phyloP scores from a whole-genome alignment of 78 protist species.

The Anaeramoeba ignava region DNA sequence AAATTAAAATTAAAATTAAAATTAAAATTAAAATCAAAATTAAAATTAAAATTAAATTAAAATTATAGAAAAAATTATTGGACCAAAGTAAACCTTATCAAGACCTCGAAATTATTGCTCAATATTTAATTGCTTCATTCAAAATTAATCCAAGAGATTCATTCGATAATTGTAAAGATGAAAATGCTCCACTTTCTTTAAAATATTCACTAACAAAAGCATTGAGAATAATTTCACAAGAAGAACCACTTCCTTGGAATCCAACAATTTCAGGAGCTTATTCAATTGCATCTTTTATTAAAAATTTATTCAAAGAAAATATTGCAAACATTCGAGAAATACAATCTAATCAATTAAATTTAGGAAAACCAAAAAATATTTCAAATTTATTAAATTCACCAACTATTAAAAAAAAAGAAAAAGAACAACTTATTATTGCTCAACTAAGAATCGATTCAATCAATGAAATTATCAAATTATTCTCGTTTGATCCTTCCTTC shows the following conservation, averaged over 20 bases:
- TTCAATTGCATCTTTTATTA: neutral
- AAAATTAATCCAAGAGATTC: no score
- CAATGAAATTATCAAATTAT: neutral
- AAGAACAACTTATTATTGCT: neutral
- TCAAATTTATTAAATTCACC: neutral
- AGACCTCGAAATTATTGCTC: no score
- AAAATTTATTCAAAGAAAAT: neutral
- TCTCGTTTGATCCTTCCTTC: neutral
- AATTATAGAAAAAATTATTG: no score
- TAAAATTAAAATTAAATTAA: no score
- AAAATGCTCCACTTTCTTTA: no score
- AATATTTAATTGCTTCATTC: no score
- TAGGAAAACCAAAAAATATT: neutral
- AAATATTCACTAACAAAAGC: no score
- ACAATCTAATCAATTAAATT: neutral
- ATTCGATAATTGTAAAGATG: no score
- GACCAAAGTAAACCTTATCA: no score
- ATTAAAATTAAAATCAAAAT: no score
- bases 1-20: no score
- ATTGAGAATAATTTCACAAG: neutral
- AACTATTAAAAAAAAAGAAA: neutral
- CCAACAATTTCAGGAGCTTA: neutral
- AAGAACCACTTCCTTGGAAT: neutral
- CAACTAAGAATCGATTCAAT: neutral
- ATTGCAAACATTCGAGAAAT: neutral